Evolutionary conservation across 2,329 filamentous ascomycete genomes (phyloP).

Genomic region (Ramularia endophylla): DNA sequence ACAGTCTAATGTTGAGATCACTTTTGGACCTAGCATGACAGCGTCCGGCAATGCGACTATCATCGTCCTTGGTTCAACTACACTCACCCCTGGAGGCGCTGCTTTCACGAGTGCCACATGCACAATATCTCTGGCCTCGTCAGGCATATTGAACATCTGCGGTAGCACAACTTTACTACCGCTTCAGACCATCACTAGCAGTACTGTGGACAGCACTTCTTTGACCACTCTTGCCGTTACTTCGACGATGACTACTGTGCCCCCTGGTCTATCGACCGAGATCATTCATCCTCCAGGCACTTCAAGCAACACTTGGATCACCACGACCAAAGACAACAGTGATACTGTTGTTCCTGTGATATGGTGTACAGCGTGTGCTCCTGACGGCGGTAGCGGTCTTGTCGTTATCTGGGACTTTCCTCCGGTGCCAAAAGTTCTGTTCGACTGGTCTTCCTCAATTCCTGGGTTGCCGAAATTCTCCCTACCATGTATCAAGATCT

Average conservation of each 20-base stretch:
- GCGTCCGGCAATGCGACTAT: slow-evolving; percentile 1
- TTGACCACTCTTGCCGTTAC: neutral
- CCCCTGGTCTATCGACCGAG: slow-evolving; percentile 8
- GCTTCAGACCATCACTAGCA: neutral
- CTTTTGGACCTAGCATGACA: neutral
- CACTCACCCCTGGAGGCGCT: neutral
- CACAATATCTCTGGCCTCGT: neutral
- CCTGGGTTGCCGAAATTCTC: slow-evolving; percentile 9
- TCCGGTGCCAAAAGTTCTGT: slow-evolving; percentile 4
- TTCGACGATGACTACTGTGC: slow-evolving; percentile 11
- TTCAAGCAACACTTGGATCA: slow-evolving; percentile 10
- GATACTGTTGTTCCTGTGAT: slow-evolving; percentile 8
- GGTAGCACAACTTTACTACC: slow-evolving; percentile 5
- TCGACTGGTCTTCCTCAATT: slow-evolving; percentile 7
- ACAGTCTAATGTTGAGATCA: neutral
- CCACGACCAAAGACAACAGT: slow-evolving; percentile 7
- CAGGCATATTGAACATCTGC: slow-evolving; percentile 2
- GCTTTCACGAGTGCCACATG: neutral
- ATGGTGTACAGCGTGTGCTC: slow-evolving; percentile 5
- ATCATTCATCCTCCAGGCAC: slow-evolving; percentile 4
- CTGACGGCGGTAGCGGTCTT: slow-evolving; percentile 2
- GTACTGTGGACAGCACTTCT: neutral
- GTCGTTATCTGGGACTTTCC: slow-evolving; percentile 10
- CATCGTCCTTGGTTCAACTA: slow-evolving; percentile 3
- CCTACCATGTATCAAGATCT: slow-evolving; percentile 10